Evolutionary conservation across 768 basidiomycete species (phyloP).

Genomic region (Mycena metata): DNA sequence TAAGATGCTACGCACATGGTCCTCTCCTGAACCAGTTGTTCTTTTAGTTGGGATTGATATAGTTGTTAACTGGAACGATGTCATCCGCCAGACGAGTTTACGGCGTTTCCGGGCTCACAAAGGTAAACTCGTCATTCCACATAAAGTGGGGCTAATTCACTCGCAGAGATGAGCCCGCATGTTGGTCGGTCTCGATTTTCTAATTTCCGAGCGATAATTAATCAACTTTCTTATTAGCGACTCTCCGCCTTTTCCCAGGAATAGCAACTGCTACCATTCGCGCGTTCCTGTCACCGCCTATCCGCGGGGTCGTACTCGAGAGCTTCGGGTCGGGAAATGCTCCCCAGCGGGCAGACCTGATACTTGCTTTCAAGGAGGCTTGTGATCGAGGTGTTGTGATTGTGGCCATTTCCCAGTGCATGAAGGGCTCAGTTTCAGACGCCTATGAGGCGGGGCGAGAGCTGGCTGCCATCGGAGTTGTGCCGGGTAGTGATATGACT

Average conservation of each 20-base stretch:
- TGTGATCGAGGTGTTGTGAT: slow-evolving; percentile 88
- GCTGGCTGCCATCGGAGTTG: slow-evolving; percentile 79
- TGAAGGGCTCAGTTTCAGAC: slow-evolving; percentile 87
- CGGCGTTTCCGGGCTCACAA: slow-evolving; percentile 88
- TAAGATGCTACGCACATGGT: background rate
- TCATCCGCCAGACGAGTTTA: slow-evolving; percentile 84
- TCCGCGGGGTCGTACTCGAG: slow-evolving; percentile 87
- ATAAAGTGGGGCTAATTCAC: background rate
- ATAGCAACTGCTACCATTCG: slow-evolving; percentile 81
- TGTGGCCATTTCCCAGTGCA: slow-evolving; percentile 93
- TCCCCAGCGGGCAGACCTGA: slow-evolving; percentile 82
- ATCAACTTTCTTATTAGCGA: slow-evolving; percentile 62
- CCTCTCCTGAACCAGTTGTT: slow-evolving; percentile 8
- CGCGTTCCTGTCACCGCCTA: slow-evolving; percentile 81
- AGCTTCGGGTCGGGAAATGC: slow-evolving; percentile 96
- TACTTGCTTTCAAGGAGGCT: slow-evolving; percentile 83
- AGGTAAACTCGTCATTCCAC: slow-evolving; percentile 51
- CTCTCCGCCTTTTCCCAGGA: slow-evolving; percentile 89
- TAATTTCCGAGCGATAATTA: background rate
- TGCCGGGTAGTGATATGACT: slow-evolving; percentile 93
- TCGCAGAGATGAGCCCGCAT: slow-evolving; percentile 80
- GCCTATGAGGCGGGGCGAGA: slow-evolving; percentile 86
- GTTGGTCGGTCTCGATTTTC: slow-evolving; percentile 69
- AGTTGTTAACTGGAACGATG: slow-evolving; percentile 89
- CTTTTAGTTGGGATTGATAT: slow-evolving; percentile 88